Evolutionary conservation across 2,329 filamentous ascomycete species (phyloP).

Genomic region (Fusarium sp.): DNA sequence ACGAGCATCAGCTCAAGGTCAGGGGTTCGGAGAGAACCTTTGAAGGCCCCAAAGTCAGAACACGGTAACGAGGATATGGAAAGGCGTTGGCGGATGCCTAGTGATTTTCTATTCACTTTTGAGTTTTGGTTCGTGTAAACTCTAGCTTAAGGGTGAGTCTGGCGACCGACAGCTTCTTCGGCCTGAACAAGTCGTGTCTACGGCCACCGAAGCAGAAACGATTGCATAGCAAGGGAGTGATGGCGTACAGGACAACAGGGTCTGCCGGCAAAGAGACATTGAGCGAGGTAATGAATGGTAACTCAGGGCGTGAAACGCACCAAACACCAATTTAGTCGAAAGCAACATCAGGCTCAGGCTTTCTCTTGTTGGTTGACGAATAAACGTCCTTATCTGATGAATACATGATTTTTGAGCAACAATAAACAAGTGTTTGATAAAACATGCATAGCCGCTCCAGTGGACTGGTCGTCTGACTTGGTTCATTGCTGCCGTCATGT

Average conservation of each 20-base stretch:
- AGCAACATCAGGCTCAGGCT: neutral
- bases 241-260: slow-evolving; percentile 41
- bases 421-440: neutral
- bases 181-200: slow-evolving; percentile 1
- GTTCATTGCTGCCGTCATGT: neutral
- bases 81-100: slow-evolving; percentile 11
- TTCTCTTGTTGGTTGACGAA: neutral
- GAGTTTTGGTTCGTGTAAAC: slow-evolving; percentile 28
- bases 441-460: neutral
- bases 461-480: neutral
- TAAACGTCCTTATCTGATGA: slow-evolving; percentile 5
- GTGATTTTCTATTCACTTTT: slow-evolving; percentile 16
- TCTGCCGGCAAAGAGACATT: neutral
- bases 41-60: neutral
- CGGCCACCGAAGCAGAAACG: slow-evolving; percentile 15
- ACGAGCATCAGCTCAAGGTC: neutral
- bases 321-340: neutral
- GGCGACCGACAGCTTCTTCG: slow-evolving; percentile 7
- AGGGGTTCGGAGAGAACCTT: neutral
- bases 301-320: neutral
- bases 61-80: slow-evolving; percentile 10
- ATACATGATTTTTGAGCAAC: slow-evolving; percentile 5
- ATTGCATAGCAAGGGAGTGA: slow-evolving; percentile 50
- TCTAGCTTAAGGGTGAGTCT: slow-evolving; percentile 24
- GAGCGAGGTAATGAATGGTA: slow-evolving; percentile 12